phyloP scores from a whole-genome alignment of 2,329 filamentous ascomycete genomes.

The Cladosporium oxysporum region DNA sequence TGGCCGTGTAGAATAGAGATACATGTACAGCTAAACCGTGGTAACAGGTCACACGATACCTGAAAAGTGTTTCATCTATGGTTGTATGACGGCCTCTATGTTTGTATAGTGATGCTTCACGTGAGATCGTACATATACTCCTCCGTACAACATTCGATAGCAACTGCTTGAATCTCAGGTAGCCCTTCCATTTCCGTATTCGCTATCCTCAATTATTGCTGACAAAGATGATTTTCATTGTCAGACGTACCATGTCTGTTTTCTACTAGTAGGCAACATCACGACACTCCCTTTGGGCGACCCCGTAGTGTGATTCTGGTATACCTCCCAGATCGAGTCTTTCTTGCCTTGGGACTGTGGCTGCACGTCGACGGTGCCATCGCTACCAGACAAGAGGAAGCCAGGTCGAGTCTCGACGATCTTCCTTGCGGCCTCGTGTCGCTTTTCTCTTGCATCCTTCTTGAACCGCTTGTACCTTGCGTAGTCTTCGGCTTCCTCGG shows the following conservation, averaged over 20 bases:
- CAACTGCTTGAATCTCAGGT: background rate
- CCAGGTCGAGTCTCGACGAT: background rate
- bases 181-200: background rate
- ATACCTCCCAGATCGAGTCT: slow-evolving; percentile 7
- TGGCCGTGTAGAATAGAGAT: background rate
- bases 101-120: background rate
- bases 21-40: background rate
- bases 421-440: slow-evolving; percentile 21
- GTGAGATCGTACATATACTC: background rate
- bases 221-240: background rate
- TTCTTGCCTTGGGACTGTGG: too few species aligned
- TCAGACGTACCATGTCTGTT: background rate
- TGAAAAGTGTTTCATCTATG: background rate
- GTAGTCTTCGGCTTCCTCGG: slow-evolving; percentile 52
- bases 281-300: slow-evolving; percentile 15
- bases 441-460: slow-evolving; percentile 10
- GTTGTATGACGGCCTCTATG: background rate
- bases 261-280: background rate
- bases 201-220: background rate
- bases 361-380: slow-evolving; percentile 19
- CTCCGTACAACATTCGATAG: background rate
- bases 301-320: slow-evolving; percentile 13
- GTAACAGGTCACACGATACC: background rate
- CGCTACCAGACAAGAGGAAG: slow-evolving; percentile 6
- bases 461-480: slow-evolving; percentile 48